Evolutionary conservation across 116 monocot species (phyloP).

Genomic region (Cymodocea nodosa): DNA sequence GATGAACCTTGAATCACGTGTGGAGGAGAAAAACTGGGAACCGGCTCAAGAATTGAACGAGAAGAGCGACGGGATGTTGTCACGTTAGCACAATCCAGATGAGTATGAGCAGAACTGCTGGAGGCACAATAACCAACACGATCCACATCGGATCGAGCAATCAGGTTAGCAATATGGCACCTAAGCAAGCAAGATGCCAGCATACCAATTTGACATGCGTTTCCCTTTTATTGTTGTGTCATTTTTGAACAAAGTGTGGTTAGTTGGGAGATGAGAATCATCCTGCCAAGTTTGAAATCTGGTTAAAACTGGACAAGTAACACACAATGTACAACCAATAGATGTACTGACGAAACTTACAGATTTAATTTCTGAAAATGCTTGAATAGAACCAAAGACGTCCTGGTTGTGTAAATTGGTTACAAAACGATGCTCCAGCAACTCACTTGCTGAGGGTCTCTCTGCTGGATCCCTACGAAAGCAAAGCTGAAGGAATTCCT

Average conservation of each 20-base stretch:
- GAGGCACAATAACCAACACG: neutral
- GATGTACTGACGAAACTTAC: slow-evolving; percentile 1
- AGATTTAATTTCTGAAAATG: slow-evolving; percentile 34
- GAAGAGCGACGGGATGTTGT: neutral
- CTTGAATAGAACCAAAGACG: slow-evolving; percentile 27
- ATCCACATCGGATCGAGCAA: too few species aligned
- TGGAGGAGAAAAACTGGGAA: slow-evolving; percentile 2
- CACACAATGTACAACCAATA: neutral
- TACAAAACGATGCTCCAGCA: slow-evolving; percentile 74
- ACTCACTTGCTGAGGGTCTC: slow-evolving; percentile 52
- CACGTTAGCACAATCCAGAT: slow-evolving; percentile 1
- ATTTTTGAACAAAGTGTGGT: slow-evolving; percentile 23
- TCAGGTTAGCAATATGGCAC: neutral
- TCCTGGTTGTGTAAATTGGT: slow-evolving; percentile 31
- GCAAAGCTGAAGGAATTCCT: slow-evolving; percentile 66
- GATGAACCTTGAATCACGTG: slow-evolving; percentile 6
- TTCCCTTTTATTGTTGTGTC: slow-evolving; percentile 33
- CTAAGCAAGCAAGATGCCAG: neutral
- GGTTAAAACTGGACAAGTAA: neutral
- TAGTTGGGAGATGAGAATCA: slow-evolving; percentile 16
- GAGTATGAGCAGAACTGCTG: neutral
- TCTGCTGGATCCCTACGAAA: slow-evolving; percentile 78
- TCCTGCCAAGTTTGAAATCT: neutral
- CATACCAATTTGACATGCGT: slow-evolving; percentile 33
- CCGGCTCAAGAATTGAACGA: slow-evolving; percentile 4